Evolutionary conservation across 2,329 filamentous ascomycete species (phyloP).

Genomic region (Fusarium albidum): DNA sequence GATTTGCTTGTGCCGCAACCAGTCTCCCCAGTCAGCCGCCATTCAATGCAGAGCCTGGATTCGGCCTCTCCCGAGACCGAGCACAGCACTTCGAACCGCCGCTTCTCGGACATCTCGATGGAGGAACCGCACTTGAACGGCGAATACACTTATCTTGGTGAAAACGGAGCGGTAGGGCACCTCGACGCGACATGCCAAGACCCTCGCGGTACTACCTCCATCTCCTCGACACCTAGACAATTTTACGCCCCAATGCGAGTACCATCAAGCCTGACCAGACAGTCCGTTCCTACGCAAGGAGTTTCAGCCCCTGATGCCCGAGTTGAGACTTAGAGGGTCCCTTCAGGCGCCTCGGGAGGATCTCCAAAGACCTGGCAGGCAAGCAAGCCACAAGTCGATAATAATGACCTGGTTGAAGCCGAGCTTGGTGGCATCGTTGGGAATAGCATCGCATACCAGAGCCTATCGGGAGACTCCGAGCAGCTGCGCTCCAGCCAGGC

Average conservation of each 20-base stretch:
- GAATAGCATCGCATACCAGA: background rate
- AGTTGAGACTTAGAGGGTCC: slow-evolving; percentile 31
- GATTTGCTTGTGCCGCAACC: slow-evolving; percentile 11
- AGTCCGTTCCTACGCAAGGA: background rate
- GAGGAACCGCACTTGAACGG: background rate
- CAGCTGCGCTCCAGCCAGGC: background rate
- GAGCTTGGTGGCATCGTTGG: background rate
- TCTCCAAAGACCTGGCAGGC: background rate
- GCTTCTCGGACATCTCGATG: background rate
- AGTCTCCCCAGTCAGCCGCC: background rate
- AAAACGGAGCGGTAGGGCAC: background rate
- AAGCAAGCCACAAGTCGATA: background rate
- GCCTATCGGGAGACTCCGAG: background rate
- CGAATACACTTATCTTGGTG: slow-evolving; percentile 1
- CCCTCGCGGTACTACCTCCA: slow-evolving; percentile 9
- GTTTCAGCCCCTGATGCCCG: slow-evolving; percentile 8
- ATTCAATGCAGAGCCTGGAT: background rate
- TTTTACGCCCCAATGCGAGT: slow-evolving; percentile 39
- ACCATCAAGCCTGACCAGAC: slow-evolving; percentile 8
- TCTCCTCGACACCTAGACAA: slow-evolving; percentile 31
- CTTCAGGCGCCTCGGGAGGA: slow-evolving; percentile 5
- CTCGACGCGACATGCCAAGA: background rate
- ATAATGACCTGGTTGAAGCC: background rate
- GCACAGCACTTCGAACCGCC: background rate
- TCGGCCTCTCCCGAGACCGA: background rate